These are phyloP conservation scores for Orbilia brochopaga DNA, from an alignment of 2,329 filamentous ascomycete genomes.

Conservation along the genomic window DNA sequence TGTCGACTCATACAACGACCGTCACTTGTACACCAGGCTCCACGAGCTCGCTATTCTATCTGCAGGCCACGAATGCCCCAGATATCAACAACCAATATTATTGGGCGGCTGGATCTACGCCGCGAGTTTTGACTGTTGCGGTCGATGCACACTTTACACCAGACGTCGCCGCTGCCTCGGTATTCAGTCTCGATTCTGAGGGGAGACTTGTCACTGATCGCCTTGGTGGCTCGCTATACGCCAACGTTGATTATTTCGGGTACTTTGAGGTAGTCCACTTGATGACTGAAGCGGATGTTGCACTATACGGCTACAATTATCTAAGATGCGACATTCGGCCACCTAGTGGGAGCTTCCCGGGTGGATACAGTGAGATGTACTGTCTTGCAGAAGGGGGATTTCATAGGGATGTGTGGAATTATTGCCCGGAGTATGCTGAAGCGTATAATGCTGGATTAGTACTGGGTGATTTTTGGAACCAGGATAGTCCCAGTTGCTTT, in stretches of 20 bases:
- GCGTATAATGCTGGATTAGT: constrained; percentile 35
- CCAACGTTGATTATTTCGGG: constrained; percentile 17
- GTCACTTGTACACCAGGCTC: constrained; percentile 31
- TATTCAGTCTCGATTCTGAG: constrained; percentile 26
- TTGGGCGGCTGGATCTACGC: constrained; percentile 10
- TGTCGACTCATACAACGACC: constrained; percentile 28
- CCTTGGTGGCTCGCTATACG: constrained; percentile 26
- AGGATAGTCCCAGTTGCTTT: constrained; percentile 6
- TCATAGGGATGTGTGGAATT: constrained; percentile 16
- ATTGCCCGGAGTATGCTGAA: constrained; percentile 25
- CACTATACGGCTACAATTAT: not conserved
- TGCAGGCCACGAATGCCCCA: constrained; percentile 30
- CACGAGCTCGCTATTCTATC: constrained; percentile 20
- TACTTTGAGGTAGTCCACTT: constrained; percentile 16
- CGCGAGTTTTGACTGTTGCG: constrained; percentile 9
- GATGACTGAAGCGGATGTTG: constrained; percentile 1
- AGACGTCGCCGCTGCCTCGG: constrained; percentile 14
- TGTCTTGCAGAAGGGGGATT: constrained; percentile 19
- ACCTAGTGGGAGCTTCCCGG: constrained; percentile 28
- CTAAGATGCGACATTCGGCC: constrained; percentile 16
- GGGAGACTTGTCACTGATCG: constrained; percentile 14
- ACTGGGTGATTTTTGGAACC: not conserved
- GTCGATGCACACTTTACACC: constrained; percentile 19
- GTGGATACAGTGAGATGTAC: constrained; percentile 26
- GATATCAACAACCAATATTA: constrained; percentile 24